Base-by-base conservation (phyloP, 805 yeast species). In the Lachancea nothofagi region DNA sequence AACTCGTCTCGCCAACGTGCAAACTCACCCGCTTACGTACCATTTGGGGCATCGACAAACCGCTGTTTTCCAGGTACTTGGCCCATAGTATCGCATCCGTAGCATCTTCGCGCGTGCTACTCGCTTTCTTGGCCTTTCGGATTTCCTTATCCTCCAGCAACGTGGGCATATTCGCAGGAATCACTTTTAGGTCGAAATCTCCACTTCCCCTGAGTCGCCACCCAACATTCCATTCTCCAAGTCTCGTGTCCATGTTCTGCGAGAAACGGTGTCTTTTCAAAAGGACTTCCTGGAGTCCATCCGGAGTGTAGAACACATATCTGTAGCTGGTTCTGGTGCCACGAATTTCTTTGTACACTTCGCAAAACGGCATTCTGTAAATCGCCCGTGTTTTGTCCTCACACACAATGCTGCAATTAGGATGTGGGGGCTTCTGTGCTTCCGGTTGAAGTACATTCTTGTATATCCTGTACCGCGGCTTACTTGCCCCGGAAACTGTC, bases 351-450 rank as follows among this genome's bases (percentile, higher is more conserved):
- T 25, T 15, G 13, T 15, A 24, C 30, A 34, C 33, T 18, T 36
- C 39, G 26, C 39, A 36, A 20, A 36, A 36, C 27, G 27, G 27
- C 33, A 28, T n/a, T 18, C 21, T 36, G 19, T 27, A 27, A 3
- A 36, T 13, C n/a, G n/a, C 12, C 7, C 10, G 10, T 17, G 12
- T 19, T 12, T 14, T 33, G 18, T 18, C 25, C 20, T n/a, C n/a
- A 12, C n/a, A 15, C 4, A 28, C n/a, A 12, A 27, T 17, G 14
- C 19, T 17, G 33, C 20, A n/a, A 18, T 28, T 13, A 7, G 13
- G 25, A 27, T 27, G 33, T 13, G 33, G 25, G n/a, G 22, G 33
- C 17, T 14, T 17, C 9, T 36, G 27, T 28, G 8, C 8, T 4
- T 18, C 29, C 4, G 12, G 8, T 12, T 19, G 19, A 12, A 36